These are phyloP conservation scores for Crithidia acanthocephali DNA, from an alignment of 208 protist genomes.

Conservation along the genomic window DNA sequence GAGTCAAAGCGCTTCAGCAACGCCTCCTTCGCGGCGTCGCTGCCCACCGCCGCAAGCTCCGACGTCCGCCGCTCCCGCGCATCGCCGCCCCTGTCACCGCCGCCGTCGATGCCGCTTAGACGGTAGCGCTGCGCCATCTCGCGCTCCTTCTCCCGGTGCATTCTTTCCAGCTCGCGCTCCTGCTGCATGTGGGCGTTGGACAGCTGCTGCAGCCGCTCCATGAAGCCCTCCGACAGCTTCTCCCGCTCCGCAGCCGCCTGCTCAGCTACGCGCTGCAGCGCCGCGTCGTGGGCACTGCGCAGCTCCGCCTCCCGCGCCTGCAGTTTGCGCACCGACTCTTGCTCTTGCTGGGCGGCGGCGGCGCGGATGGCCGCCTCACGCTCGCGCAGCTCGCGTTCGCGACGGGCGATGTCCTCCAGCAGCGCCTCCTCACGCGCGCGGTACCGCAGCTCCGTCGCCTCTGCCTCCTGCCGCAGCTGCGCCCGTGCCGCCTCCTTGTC, in stretches of 20 bases:
- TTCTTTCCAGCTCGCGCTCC: conserved; percentile 62
- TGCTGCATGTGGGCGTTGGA: conserved; percentile 62
- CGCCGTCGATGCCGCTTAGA: conserved; percentile 19
- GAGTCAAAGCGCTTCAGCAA: conserved; percentile 36
- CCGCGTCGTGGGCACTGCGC: conserved; percentile 53
- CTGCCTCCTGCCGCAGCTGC: conserved; percentile 38
- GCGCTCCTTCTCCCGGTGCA: conserved; percentile 73
- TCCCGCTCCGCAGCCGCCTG: conserved; percentile 51
- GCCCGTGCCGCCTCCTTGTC: conserved; percentile 47
- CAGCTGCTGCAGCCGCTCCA: conserved; percentile 65
- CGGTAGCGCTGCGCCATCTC: conserved; percentile 44
- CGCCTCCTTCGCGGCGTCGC: conserved; percentile 24
- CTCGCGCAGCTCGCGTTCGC: conserved; percentile 57
- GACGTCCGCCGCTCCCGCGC: conserved; percentile 16
- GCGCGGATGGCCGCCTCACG: conserved; percentile 49
- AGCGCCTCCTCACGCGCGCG: conserved; percentile 58
- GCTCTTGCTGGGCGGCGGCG: conserved; percentile 41
- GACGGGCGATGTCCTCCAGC: conserved; percentile 47
- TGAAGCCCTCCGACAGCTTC: conserved; percentile 45
- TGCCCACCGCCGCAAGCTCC: background rate
- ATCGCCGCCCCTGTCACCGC: conserved; percentile 19
- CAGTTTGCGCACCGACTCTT: conserved; percentile 39
- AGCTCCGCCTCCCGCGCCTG: conserved; percentile 52
- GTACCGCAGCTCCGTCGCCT: conserved; percentile 29
- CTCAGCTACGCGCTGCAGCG: conserved; percentile 42